These are phyloP conservation scores for Cladosporium cucumerinum DNA, from an alignment of 2,329 filamentous ascomycete species.

Conservation along the genomic window DNA sequence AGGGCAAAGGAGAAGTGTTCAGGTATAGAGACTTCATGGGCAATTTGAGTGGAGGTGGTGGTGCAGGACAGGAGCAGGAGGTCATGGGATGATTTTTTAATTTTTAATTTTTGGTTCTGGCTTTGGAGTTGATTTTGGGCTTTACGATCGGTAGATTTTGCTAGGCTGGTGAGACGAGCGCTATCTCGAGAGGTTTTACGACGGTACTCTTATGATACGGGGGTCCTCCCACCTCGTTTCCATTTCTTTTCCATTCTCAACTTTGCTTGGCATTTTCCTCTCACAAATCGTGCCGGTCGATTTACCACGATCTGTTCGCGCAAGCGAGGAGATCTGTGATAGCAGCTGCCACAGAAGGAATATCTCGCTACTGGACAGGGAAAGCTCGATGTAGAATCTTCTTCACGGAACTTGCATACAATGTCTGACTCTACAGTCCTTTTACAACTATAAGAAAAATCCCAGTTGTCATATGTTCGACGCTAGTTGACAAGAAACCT, in stretches of 20 bases:
- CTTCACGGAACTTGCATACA: neutral
- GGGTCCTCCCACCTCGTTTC: too few species aligned
- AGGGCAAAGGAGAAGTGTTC: constrained; percentile 76
- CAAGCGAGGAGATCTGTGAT: neutral
- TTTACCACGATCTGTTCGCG: too few species aligned
- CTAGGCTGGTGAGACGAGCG: neutral
- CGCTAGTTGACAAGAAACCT: neutral
- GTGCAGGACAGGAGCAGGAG: neutral
- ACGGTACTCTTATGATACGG: neutral
- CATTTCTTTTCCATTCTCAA: too few species aligned
- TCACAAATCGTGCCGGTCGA: too few species aligned
- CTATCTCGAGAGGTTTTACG: neutral
- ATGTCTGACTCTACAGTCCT: neutral
- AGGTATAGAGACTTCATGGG: constrained; percentile 88
- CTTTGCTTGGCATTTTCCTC: too few species aligned
- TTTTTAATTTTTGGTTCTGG: too few species aligned
- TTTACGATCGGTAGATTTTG: neutral
- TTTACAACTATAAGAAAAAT: neutral
- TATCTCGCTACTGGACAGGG: neutral
- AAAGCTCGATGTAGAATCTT: neutral
- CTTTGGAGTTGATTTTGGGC: neutral
- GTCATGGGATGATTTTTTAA: neutral
- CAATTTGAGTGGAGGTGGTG: constrained; percentile 38
- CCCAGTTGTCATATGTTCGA: neutral
- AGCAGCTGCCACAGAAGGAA: neutral